These are phyloP conservation scores for Eucalyptus regnans DNA, from an alignment of 345 rosid genomes.

Conservation along the genomic window DNA sequence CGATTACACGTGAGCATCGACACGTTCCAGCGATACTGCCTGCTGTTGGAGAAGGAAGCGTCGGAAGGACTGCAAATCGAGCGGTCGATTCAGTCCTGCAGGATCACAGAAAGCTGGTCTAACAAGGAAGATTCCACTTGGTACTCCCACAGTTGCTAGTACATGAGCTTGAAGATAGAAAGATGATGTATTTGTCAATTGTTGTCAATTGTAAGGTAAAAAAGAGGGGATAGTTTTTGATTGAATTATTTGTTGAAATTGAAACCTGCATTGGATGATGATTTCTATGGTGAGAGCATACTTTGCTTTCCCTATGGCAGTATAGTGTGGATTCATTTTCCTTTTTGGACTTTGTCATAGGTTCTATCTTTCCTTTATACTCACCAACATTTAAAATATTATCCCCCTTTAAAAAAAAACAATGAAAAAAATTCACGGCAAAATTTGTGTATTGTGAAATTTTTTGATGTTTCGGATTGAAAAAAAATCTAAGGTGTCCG, in stretches of 20 bases:
- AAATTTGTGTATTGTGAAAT: background rate
- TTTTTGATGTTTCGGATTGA: background rate
- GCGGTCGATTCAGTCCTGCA: conserved; percentile 36
- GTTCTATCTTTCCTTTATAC: background rate
- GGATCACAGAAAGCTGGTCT: conserved; percentile 47
- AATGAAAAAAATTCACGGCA: background rate
- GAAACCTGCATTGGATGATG: background rate
- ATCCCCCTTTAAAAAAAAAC: background rate
- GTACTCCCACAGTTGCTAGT: conserved; percentile 32
- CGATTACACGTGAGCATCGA: conserved; percentile 59
- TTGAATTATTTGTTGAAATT: background rate
- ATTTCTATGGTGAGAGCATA: background rate
- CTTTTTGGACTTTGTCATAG: background rate
- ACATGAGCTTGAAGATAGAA: background rate
- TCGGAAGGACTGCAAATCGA: conserved; percentile 34
- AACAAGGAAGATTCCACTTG: conserved; percentile 38
- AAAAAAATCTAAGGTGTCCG: background rate
- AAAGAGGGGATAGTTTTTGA: background rate
- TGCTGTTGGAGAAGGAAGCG: conserved; percentile 46
- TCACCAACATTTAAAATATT: background rate
- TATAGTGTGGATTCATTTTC: background rate
- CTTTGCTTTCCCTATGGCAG: background rate
- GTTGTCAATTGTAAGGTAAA: background rate
- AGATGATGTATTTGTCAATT: background rate
- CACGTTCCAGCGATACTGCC: conserved; percentile 53